Evolutionary conservation across 108 stramenopile genomes (phyloP).

Genomic region (Skeletonema marinoi): DNA sequence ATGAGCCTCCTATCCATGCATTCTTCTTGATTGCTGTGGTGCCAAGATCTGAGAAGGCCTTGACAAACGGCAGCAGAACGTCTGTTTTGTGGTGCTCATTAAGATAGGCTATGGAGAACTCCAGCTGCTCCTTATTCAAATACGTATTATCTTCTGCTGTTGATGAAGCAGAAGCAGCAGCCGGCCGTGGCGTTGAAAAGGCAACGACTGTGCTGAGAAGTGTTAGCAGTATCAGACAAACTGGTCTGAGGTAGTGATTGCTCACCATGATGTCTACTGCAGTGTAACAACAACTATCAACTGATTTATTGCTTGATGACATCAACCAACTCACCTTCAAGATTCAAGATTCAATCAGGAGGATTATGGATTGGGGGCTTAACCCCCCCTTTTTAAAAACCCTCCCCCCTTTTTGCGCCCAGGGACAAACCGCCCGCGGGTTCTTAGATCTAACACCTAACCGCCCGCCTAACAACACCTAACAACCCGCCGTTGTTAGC

Average conservation of each 20-base stretch:
- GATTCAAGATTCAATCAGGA: too few relatives aligned
- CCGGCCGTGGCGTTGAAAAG: not conserved
- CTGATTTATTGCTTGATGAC: too few relatives aligned
- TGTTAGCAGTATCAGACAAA: not conserved
- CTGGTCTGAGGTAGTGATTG: not conserved
- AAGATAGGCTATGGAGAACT: slow-evolving; percentile 64
- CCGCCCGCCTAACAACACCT: too few relatives aligned
- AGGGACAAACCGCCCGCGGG: too few relatives aligned
- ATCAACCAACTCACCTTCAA: too few relatives aligned
- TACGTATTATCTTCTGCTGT: slow-evolving; percentile 1
- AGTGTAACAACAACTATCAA: too few relatives aligned
- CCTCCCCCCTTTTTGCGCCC: too few relatives aligned
- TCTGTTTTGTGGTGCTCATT: slow-evolving; percentile 79
- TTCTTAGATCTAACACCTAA: too few relatives aligned
- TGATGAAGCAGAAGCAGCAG: not conserved
- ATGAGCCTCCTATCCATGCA: slow-evolving; percentile 73
- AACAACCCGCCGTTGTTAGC: too few relatives aligned
- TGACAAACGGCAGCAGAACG: slow-evolving; percentile 54
- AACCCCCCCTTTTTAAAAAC: too few relatives aligned
- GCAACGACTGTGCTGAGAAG: not conserved
- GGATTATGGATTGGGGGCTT: too few relatives aligned
- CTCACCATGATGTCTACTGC: too few relatives aligned
- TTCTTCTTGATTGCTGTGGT: slow-evolving; percentile 60
- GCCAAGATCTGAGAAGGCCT: slow-evolving; percentile 75
- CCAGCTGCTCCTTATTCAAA: slow-evolving; percentile 37